These are phyloP conservation scores for Rhizopogon rudus DNA, from an alignment of 768 basidiomycete species.

Conservation along the genomic window DNA sequence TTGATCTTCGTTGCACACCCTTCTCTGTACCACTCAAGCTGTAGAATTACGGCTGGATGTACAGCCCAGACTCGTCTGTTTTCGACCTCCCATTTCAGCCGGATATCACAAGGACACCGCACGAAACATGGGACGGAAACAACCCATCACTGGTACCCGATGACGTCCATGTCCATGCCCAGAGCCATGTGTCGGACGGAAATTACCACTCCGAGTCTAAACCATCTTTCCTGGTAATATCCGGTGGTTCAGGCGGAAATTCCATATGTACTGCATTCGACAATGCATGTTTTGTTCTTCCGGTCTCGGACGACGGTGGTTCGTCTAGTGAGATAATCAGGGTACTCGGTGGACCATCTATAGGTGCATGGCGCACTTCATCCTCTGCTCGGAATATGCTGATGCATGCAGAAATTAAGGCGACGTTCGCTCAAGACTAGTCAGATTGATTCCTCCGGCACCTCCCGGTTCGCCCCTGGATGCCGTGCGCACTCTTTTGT, in stretches of 20 bases:
- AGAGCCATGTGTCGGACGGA: background rate
- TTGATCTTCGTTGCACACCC: background rate
- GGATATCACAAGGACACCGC: background rate
- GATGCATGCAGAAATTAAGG: slow-evolving; percentile 36
- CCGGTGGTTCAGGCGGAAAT: slow-evolving; percentile 94
- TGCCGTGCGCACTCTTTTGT: slow-evolving; percentile 72
- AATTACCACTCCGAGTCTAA: slow-evolving; percentile 1
- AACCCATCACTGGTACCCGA: background rate
- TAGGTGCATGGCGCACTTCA: slow-evolving; percentile 42
- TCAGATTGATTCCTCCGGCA: slow-evolving; percentile 77
- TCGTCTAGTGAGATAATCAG: slow-evolving; percentile 94
- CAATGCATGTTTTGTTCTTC: slow-evolving; percentile 75
- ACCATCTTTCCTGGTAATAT: slow-evolving; percentile 56
- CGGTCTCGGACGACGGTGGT: slow-evolving; percentile 94
- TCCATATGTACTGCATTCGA: slow-evolving; percentile 84
- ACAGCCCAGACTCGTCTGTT: slow-evolving; percentile 66
- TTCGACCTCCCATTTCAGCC: slow-evolving; percentile 65
- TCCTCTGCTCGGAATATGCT: slow-evolving; percentile 8
- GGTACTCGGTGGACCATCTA: slow-evolving; percentile 81
- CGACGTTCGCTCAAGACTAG: slow-evolving; percentile 83
- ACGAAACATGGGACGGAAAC: background rate
- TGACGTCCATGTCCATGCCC: background rate
- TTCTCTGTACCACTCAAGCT: background rate
- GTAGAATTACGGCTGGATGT: slow-evolving; percentile 2
- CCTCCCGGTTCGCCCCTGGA: slow-evolving; percentile 57